Evolutionary conservation across 2,329 filamentous ascomycete species (phyloP).

Genomic region (Fusarium incarnatum): DNA sequence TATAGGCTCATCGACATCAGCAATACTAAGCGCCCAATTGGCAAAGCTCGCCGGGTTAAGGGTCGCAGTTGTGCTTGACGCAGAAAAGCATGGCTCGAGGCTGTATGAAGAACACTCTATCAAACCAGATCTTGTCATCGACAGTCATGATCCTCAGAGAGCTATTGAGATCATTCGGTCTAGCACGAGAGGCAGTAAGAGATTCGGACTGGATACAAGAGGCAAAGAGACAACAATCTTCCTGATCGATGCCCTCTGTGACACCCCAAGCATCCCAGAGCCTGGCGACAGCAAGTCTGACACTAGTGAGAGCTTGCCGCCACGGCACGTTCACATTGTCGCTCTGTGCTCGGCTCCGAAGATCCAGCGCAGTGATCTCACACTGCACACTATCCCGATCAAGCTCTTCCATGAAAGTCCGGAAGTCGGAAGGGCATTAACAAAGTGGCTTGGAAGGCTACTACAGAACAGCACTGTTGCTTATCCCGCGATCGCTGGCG

Average conservation of each 20-base stretch:
- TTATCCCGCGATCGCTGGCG: slow-evolving; percentile 73
- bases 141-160: slow-evolving; percentile 73
- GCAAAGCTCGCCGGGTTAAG: slow-evolving; percentile 73
- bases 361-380: slow-evolving; percentile 56
- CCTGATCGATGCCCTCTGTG: slow-evolving; percentile 56
- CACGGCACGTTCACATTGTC: slow-evolving; percentile 66
- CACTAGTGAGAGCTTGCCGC: slow-evolving; percentile 46
- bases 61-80: slow-evolving; percentile 75
- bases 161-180: slow-evolving; percentile 73
- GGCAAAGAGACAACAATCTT: slow-evolving; percentile 72
- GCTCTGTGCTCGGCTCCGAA: slow-evolving; percentile 77
- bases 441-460: slow-evolving; percentile 75
- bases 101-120: slow-evolving; percentile 60
- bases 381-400: slow-evolving; percentile 76
- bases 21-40: slow-evolving; percentile 74
- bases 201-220: slow-evolving; percentile 76
- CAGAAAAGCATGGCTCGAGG: slow-evolving; percentile 71
- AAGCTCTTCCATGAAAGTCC: slow-evolving; percentile 80
- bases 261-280: slow-evolving; percentile 50
- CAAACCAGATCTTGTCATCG: slow-evolving; percentile 73
- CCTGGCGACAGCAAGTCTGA: slow-evolving; percentile 50
- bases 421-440: slow-evolving; percentile 70
- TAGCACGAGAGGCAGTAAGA: slow-evolving; percentile 67
- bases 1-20: slow-evolving; percentile 71
- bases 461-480: slow-evolving; percentile 64